Percentiles rank a stretch among this genome's conserved stretches.
Evolutionary conservation across 164 flowering plant species (phyloP).

Genomic region (grape (Vitis vinifera)): DNA sequence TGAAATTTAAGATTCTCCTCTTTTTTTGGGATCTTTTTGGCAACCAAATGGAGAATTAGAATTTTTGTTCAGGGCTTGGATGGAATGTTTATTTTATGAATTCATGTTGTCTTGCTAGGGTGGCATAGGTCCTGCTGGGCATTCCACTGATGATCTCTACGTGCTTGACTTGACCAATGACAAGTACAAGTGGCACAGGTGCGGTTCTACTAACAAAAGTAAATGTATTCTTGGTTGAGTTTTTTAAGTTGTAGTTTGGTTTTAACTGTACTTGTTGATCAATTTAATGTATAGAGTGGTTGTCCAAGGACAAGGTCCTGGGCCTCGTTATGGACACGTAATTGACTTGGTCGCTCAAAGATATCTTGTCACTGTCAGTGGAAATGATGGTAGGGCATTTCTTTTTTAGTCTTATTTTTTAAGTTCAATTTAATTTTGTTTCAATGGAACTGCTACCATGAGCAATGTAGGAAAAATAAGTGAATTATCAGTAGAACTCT

Average conservation of each 20-base stretch:
- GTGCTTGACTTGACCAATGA: slow-evolving; percentile 94
- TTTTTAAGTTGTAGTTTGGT: background rate
- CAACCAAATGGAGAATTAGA: too few relatives aligned
- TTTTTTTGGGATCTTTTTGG: too few relatives aligned
- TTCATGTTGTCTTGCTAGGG: slow-evolving; percentile 61
- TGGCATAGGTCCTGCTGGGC: slow-evolving; percentile 99
- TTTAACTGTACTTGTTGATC: background rate
- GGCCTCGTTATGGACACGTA: slow-evolving; percentile 91
- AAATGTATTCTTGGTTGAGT: background rate
- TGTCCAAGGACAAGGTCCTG: slow-evolving; percentile 91
- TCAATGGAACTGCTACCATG: too few relatives aligned
- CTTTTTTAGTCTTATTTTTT: background rate
- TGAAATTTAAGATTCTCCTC: too few relatives aligned
- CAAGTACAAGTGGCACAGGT: slow-evolving; percentile 97
- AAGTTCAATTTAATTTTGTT: too few relatives aligned
- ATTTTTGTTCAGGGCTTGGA: background rate
- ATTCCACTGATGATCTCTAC: slow-evolving; percentile 93
- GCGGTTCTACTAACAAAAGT: slow-evolving; percentile 7
- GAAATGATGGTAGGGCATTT: slow-evolving; percentile 77
- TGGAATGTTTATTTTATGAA: background rate
- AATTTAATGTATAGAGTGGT: slow-evolving; percentile 55
- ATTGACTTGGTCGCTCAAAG: slow-evolving; percentile 91
- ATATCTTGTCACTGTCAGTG: slow-evolving; percentile 84
- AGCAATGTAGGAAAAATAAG: too few relatives aligned
- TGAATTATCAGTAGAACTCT: too few relatives aligned